Conservation (phyloP, 73 alveolate genomes). For the Effrenium voratum region DNA sequence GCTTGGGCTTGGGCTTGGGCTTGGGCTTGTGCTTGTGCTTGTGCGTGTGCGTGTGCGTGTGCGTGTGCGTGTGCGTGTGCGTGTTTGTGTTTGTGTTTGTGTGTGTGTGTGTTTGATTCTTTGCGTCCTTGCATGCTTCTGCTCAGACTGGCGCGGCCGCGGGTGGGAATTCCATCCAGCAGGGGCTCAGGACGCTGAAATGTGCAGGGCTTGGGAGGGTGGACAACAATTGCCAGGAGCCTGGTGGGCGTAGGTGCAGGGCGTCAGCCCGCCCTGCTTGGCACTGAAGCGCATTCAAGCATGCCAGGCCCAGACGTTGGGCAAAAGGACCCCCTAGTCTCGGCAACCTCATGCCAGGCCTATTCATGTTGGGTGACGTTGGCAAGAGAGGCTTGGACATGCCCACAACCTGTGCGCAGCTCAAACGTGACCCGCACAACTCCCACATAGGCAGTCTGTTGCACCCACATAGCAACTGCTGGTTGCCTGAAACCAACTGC, state of each 20-base stretch:
- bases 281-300: neutral
- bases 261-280: neutral
- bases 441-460: too few relatives aligned
- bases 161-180: constrained; percentile 69
- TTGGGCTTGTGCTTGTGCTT: too few relatives aligned
- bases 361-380: constrained; percentile 60
- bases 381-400: constrained; percentile 49
- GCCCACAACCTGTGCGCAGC: constrained; percentile 21
- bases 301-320: too few relatives aligned
- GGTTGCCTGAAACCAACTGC: too few relatives aligned
- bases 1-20: too few relatives aligned
- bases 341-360: constrained; percentile 64
- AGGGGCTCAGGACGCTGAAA: constrained; percentile 62
- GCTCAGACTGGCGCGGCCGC: constrained; percentile 90
- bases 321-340: too few relatives aligned
- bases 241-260: constrained; percentile 68
- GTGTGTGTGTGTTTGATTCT: too few relatives aligned
- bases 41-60: too few relatives aligned
- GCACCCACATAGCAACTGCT: too few relatives aligned
- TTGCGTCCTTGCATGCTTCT: too few relatives aligned
- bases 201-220: neutral
- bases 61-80: too few relatives aligned
- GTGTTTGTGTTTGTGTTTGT: too few relatives aligned
- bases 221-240: neutral
- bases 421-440: neutral